A percentile compares a stretch with the other conserved stretches of the same genome.
Evolutionary conservation across 2,329 filamentous ascomycete species (phyloP).

Genomic region (Botryosphaeria dothidea): DNA sequence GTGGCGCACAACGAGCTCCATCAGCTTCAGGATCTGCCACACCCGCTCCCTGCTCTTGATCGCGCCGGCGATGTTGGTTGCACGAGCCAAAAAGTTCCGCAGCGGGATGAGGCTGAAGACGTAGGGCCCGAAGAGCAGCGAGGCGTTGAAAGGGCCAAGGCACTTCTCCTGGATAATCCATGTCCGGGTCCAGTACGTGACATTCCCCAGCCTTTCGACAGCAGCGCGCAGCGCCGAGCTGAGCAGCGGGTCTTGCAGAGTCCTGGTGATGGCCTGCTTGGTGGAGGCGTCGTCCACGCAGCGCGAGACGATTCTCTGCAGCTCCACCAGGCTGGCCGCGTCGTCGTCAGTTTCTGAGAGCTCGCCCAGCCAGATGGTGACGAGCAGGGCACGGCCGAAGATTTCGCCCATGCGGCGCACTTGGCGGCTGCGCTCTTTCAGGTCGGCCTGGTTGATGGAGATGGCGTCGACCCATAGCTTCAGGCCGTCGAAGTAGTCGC

Average conservation of each 20-base stretch:
- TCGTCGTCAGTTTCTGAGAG: neutral
- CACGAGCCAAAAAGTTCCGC: neutral
- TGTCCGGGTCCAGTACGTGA: neutral
- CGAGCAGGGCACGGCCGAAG: neutral
- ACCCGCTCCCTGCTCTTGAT: neutral
- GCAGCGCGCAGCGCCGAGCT: neutral
- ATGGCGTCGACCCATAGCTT: conserved; percentile 1
- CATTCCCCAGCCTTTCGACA: neutral
- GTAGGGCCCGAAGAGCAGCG: neutral
- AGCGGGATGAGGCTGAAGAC: conserved; percentile 5
- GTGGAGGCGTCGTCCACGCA: neutral
- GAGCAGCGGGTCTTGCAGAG: neutral
- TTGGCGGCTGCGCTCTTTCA: neutral
- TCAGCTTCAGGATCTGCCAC: neutral
- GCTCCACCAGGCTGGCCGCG: neutral
- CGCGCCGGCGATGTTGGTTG: neutral
- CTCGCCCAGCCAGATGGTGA: conserved; percentile 13
- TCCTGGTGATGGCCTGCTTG: neutral
- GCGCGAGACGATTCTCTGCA: neutral
- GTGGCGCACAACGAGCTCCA: neutral
- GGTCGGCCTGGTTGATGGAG: conserved; percentile 11
- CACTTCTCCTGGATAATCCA: conserved; percentile 13
- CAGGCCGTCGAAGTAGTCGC: neutral
- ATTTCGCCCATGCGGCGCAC: conserved; percentile 12
- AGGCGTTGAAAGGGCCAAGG: neutral